Evolutionary conservation across 192 early-diverging fungal species (phyloP), one percentile per base, ranked within the genome.

Genomic region (Geranomyces variabilis): DNA sequence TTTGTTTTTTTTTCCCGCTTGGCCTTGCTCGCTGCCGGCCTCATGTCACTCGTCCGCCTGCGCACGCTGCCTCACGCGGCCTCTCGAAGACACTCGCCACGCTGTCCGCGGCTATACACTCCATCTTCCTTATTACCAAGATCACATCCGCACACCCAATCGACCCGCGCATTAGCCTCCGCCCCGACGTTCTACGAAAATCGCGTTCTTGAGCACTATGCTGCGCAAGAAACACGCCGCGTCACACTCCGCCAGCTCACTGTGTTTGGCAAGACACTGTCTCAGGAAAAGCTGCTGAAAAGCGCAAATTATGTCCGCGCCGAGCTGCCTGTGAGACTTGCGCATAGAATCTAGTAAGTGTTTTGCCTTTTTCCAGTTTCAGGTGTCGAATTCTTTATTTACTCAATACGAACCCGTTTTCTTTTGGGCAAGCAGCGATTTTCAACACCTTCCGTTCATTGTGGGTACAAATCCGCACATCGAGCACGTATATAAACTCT

Each of bases 401-500:
- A 24, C 1, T 33, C 10, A 17, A 0, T 64, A 29, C 62, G 14
- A 64, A 0, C 36, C 10, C 10, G 36, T 41, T 7, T 41, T 41
- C 10, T 10, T 41, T 41, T 10, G 3, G 3, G 36, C 36, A 10
- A 49, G 21, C 44, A 29, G 66, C 57, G 78, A 77, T 74, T 95
- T 96, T 73, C 96, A 98, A 77, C 88, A 89, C 48, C 82, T 98
- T 14, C 95, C 96, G 3, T 98, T 94, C 66, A 91, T 95, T 33
- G 92, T 94, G 0, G 96, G 95, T 9, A 93, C 92, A 19, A 96
- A 96, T 71, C 93, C 94, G 4, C 93, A 96, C 70, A 88, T 96
- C 63, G 86, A 91, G 75, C 79, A 73, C 21, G 88, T 95, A 22
- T 96, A 98, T 70, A 84, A 88, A 55, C 80, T 96, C 51, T 98